A percentile compares a stretch with the other conserved stretches of the same genome.
phyloP scores from a whole-genome alignment of 1,284 basidiomycete genomes.

The Pisolithus thermaeus region DNA sequence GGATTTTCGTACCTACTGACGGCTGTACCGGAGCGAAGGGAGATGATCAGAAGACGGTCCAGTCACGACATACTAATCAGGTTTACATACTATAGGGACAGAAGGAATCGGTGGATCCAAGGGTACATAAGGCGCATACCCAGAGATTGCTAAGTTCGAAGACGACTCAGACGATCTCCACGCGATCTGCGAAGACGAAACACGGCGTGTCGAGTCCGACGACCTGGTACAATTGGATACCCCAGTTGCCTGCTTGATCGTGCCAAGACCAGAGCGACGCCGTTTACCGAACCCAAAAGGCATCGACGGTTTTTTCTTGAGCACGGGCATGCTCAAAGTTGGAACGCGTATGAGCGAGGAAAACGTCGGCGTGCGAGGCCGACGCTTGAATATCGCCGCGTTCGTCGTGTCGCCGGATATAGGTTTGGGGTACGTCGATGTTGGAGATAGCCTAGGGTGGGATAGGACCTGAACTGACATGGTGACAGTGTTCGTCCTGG shows the following conservation, averaged over 20 bases:
- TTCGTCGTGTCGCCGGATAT: background rate
- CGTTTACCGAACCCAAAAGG: background rate
- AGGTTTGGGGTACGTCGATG: background rate
- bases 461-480: no score
- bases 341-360: background rate
- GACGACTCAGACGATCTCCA: no score
- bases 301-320: background rate
- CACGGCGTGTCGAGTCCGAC: no score
- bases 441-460: background rate
- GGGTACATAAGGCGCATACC: no score
- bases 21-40: constrained; percentile 13
- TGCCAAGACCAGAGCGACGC: background rate
- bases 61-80: constrained; percentile 5
- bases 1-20: constrained; percentile 23
- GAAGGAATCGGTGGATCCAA: no score
- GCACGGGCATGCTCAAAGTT: background rate
- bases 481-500: no score
- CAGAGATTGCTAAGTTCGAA: no score
- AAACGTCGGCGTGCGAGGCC: background rate
- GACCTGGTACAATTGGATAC: no score
- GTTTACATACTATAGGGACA: background rate
- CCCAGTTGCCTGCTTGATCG: no score
- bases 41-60: background rate
- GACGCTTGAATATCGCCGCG: background rate
- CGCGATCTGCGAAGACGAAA: no score